A percentile compares a stretch with the other conserved stretches of the same genome.
Conservation (phyloP, 1,284 basidiomycete species). For the Agroathelia rolfsii region DNA sequence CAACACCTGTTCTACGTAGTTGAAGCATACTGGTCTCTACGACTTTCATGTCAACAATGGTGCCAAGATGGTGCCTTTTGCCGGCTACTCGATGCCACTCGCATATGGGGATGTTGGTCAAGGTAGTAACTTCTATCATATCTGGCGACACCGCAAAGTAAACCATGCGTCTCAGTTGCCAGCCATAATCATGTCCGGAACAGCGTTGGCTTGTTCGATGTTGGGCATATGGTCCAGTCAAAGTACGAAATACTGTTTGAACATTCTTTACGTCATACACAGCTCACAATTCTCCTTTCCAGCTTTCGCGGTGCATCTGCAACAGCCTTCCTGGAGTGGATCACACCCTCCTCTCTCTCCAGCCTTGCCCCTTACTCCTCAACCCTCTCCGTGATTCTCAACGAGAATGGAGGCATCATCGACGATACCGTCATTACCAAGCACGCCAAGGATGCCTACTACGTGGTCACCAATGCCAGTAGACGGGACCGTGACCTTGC, state of each 20-base stretch:
- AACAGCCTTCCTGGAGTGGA: conserved; percentile 74
- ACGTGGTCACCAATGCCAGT: conserved; percentile 96
- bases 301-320: conserved; percentile 70
- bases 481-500: conserved; percentile 73
- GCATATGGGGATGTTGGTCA: conserved; percentile 78
- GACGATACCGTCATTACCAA: conserved; percentile 90
- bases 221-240: conserved; percentile 95
- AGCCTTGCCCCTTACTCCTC: conserved; percentile 61
- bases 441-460: conserved; percentile 71
- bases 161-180: conserved; percentile 43
- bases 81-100: conserved; percentile 92
- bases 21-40: conserved; percentile 72
- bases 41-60: conserved; percentile 82
- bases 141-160: conserved; percentile 10
- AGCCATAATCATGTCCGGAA: conserved; percentile 89
- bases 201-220: conserved; percentile 88
- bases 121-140: conserved; percentile 32
- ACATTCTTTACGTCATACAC: conserved; percentile 6
- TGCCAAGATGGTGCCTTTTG: conserved; percentile 96
- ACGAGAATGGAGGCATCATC: conserved; percentile 86
- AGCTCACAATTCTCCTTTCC: conserved; percentile 5
- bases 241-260: conserved; percentile 33
- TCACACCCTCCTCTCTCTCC: conserved; percentile 74
- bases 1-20: no score
- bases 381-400: conserved; percentile 84